Conservation (phyloP, 1,284 basidiomycete genomes). For the Porodaedalea pini region DNA sequence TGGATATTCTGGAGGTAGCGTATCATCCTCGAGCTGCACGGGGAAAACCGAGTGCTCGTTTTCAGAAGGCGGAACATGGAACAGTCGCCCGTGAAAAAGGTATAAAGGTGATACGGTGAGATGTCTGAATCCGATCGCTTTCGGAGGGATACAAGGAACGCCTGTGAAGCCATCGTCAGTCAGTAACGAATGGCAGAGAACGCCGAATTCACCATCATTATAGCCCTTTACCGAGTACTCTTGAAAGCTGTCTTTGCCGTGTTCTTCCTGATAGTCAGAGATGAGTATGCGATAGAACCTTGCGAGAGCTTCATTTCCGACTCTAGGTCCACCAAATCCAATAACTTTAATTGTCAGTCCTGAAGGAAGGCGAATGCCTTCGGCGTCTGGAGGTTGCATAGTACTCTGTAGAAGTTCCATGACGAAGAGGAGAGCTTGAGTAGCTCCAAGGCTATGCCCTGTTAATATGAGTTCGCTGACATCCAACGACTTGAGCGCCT, state of each 20-base stretch:
- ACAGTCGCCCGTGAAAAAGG: constrained; percentile 43
- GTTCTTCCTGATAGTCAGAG: constrained; percentile 30
- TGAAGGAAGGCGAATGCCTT: constrained; percentile 11
- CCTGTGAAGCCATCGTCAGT: constrained; percentile 32
- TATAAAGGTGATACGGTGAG: constrained; percentile 46
- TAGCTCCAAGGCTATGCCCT: constrained; percentile 51
- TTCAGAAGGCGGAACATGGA: constrained; percentile 42
- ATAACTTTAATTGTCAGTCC: constrained; percentile 36
- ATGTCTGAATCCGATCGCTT: constrained; percentile 48
- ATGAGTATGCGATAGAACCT: constrained; percentile 40
- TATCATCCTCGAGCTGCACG: constrained; percentile 29
- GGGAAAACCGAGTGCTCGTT: constrained; percentile 44
- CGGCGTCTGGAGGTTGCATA: constrained; percentile 26
- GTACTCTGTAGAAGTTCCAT: constrained; percentile 39
- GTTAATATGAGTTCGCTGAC: constrained; percentile 44
- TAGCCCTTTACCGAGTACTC: constrained; percentile 52
- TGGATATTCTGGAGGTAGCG: constrained; percentile 28
- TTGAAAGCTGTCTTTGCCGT: constrained; percentile 37
- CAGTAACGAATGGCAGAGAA: not conserved
- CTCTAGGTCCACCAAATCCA: constrained; percentile 47
- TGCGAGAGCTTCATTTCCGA: constrained; percentile 42
- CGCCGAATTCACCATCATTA: constrained; percentile 45
- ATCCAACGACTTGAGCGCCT: constrained; percentile 31
- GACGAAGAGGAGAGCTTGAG: constrained; percentile 44
- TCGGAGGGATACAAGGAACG: constrained; percentile 49